Base-by-base conservation (phyloP, 1,284 basidiomycete genomes). In the Naganishia albida region DNA sequence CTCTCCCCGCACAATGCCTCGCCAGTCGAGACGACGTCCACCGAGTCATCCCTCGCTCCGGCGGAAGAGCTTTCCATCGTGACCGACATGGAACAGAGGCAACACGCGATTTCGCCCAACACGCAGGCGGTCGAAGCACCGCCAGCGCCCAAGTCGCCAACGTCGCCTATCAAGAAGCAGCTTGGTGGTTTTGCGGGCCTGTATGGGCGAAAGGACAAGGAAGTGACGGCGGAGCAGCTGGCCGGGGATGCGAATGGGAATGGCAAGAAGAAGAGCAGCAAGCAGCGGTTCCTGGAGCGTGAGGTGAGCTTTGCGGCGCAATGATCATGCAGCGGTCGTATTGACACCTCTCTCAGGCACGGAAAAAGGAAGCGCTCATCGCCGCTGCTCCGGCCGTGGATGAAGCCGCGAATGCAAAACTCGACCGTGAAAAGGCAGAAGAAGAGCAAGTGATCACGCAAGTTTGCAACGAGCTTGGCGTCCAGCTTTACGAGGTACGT, bases 401-500 rank as follows among this genome's bases (percentile, higher is more conserved):
- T 75, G 82, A 85, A 25, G 85, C 82, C 16, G 70, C 70, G 54
- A 69, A 70, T 51, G 67, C 59, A 7, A 65, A 44, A 50, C 60
- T 71, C 18, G 68, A 67, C 10, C 49, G 59, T 13, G 67, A 69
- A 52, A 66, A 62, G 42, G 60, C 49, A 28, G 66, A 63, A 23
- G 67, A 69, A 40, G 64, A 67, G 6, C 50, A 64, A 40, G 59
- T 84, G 39, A 92, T 95, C 71, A 81, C 80, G 39, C 80, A 80
- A 66, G 83, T 87, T 8, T 93, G 90, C 73, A 83, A 86, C 40
- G 83, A 86, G 49, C 81, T 91, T 28, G 83, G 83, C 20, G 78
- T 92, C 16, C 83, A 86, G 66, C 83, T 93, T 54, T 80, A 86
- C 70, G 88, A 94, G 83, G 91, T 88, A 65, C 52, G 81, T 73